phyloP scores from a whole-genome alignment of 2,329 filamentous ascomycete genomes.

The Aspergillus hortae region DNA sequence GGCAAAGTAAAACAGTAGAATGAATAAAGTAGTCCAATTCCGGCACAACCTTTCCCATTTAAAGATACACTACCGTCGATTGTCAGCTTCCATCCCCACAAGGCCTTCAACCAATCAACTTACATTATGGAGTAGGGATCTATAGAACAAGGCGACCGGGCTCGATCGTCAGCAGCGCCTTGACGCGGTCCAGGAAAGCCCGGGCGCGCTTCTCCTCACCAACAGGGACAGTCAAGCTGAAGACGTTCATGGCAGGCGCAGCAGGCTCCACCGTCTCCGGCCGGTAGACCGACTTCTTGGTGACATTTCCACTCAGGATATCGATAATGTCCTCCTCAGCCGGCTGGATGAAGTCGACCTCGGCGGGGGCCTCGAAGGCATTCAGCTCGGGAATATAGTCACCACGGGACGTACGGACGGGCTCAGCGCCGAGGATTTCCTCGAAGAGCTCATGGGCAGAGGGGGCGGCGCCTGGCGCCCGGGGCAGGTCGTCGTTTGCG shows the following conservation, averaged over 20 bases:
- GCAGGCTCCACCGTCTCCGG: constrained; percentile 33
- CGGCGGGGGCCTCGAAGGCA: constrained; percentile 37
- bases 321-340: constrained; percentile 77
- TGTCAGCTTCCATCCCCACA: background rate
- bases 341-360: constrained; percentile 34
- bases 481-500: constrained; percentile 82
- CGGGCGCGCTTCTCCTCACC: constrained; percentile 78
- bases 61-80: background rate
- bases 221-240: constrained; percentile 74
- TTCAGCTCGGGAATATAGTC: constrained; percentile 71
- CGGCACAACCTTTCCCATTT: background rate
- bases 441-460: constrained; percentile 84
- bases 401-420: constrained; percentile 50
- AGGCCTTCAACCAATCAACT: background rate
- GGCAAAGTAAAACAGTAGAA: background rate
- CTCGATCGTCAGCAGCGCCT: constrained; percentile 75
- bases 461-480: constrained; percentile 60
- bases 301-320: constrained; percentile 58
- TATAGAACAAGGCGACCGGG: constrained; percentile 68
- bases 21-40: background rate
- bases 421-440: constrained; percentile 66
- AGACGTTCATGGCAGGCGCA: constrained; percentile 63
- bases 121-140: constrained; percentile 7
- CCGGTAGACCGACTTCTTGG: constrained; percentile 24
- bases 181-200: constrained; percentile 81